Conservation (phyloP, 371 early-diverging fungal species). For the Dinochytrium kinnereticum region DNA sequence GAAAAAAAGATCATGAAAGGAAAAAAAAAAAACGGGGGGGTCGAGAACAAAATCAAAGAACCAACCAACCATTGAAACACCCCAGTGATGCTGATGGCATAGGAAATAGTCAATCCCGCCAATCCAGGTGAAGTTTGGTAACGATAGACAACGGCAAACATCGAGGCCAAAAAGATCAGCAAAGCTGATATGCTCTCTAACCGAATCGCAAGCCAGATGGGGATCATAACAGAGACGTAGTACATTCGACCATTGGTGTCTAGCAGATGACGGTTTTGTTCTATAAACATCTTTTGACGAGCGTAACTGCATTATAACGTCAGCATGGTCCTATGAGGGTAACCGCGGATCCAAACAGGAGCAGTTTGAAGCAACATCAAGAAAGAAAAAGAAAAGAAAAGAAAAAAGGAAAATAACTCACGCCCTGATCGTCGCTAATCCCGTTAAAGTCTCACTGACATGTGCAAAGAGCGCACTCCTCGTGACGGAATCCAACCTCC, state of each 20-base stretch:
- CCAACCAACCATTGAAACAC: conserved; percentile 35
- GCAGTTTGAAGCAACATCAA: not conserved
- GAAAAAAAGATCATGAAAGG: no score
- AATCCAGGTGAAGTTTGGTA: conserved; percentile 48
- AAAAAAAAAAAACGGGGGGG: no score
- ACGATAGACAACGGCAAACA: conserved; percentile 13
- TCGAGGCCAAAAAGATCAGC: not conserved
- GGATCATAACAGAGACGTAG: conserved; percentile 7
- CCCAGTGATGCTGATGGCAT: conserved; percentile 77
- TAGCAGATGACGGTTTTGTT: not conserved
- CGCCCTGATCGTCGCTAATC: conserved; percentile 16
- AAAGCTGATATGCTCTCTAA: not conserved
- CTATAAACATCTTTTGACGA: conserved; percentile 12
- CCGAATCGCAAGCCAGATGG: not conserved
- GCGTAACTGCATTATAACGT: not conserved
- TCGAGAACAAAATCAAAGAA: not conserved
- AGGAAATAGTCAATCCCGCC: conserved; percentile 83
- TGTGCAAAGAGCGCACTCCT: conserved; percentile 17
- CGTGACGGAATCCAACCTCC: conserved; percentile 15
- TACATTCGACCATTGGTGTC: conserved; percentile 15
- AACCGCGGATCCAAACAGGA: no score
- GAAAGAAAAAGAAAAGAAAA: not conserved
- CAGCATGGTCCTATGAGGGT: conserved; percentile 73
- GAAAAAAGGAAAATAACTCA: not conserved
- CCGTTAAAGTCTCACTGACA: conserved; percentile 1